Percentiles rank a stretch among this genome's conserved stretches.
Conservation (phyloP, 2,329 filamentous ascomycete species). For the Stemphylium beticola region DNA sequence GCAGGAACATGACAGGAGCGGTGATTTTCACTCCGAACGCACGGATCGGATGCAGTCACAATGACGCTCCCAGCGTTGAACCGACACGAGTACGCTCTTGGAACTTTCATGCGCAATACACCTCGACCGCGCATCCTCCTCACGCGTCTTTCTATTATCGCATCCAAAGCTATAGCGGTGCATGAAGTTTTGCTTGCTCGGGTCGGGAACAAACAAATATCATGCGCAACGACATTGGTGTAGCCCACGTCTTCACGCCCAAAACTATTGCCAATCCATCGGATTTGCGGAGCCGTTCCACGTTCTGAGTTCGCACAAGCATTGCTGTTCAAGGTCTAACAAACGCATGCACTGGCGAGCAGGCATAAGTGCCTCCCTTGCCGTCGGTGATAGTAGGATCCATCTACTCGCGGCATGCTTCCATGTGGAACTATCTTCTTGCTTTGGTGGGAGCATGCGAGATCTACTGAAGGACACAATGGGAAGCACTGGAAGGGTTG, state of each 20-base stretch:
- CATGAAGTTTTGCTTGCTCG: not conserved
- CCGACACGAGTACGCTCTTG: not conserved
- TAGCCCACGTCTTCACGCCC: not conserved
- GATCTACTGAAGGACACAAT: too few relatives aligned
- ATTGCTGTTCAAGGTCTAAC: not conserved
- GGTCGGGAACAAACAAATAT: not conserved
- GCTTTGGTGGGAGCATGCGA: too few relatives aligned
- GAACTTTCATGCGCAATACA: not conserved
- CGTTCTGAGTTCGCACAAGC: not conserved
- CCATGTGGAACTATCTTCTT: not conserved
- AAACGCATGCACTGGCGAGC: not conserved
- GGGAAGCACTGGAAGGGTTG: too few relatives aligned
- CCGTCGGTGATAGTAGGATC: not conserved
- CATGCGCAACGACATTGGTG: too few relatives aligned
- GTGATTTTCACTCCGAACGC: not conserved
- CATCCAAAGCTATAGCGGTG: too few relatives aligned
- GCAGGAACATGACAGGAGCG: not conserved
- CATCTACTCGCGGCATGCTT: not conserved
- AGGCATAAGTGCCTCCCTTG: not conserved
- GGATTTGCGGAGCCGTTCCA: not conserved
- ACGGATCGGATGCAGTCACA: not conserved
- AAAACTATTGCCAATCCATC: not conserved
- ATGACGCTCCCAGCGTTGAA: not conserved
- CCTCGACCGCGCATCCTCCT: not conserved
- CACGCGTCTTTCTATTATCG: too few relatives aligned